Evolutionary conservation across 2,329 filamentous ascomycete species (phyloP), one percentile per base, ranked within the genome.

Genomic region (Hypoxylon sp.): DNA sequence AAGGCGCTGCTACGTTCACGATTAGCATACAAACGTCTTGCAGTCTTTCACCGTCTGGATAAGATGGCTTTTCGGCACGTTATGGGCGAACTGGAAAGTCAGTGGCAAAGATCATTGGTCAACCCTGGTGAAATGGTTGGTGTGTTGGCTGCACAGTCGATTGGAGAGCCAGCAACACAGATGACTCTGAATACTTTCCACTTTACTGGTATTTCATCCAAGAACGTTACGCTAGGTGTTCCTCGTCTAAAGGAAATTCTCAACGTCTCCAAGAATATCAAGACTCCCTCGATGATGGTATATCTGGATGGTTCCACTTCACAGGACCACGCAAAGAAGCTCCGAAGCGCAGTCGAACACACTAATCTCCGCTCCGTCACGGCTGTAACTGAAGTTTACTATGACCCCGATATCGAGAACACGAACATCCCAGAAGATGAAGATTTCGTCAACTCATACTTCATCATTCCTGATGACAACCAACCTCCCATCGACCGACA

Each of bases 111-210:
- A 72, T 88, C 94, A 48, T 88, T 91, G 71, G 94, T 97, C 64
- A 92, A 89, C 72, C 94, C 95, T 49, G 95, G 96, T 75, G 96
- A 99, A 77, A 99, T 99, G 95, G 95, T 99, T 59, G 95, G 95
- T 81, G 95, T 99, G 20, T 82, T 99, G 73, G 95, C 95, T 67
- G 95, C 96, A 6, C 95, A 99, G 81, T 99, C 95, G 30, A 99
- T 99, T 76, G 95, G 95, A 82, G 95, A 99, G 79, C 95, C 95
- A 41, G 96, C 95, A 20, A 99, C 95, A 1, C 95, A 99, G 84
- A 99, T 99, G 95, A 99, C 95, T 1, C 82, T 99, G 64, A 99
- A 99, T 82, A 99, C 95, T 22, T 99, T 99, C 91, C 95, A 99
- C 85, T 99, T 99, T 79, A 94, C 95, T 79, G 95, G 95, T 97